phyloP scores from a whole-genome alignment of 805 yeast species.

The Ogataea chonburiensis region DNA sequence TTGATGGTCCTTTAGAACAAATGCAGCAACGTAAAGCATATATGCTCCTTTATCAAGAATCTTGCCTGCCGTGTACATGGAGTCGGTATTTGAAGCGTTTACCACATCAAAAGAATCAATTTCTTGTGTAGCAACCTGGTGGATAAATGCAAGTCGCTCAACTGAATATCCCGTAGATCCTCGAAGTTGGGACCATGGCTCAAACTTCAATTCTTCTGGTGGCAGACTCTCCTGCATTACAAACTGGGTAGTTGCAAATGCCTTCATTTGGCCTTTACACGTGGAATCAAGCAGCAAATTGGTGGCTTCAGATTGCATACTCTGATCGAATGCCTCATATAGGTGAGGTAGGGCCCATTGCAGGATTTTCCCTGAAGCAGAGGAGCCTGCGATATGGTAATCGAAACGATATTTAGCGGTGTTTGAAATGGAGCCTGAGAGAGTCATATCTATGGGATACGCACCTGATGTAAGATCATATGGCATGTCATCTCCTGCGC shows the following conservation, averaged over 20 bases:
- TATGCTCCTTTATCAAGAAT: slow-evolving; percentile 87
- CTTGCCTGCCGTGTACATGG: slow-evolving; percentile 92
- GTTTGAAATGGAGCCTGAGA: slow-evolving; percentile 40
- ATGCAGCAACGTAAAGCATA: slow-evolving; percentile 70
- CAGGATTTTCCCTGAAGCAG: slow-evolving; percentile 27
- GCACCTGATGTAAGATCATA: slow-evolving; percentile 71
- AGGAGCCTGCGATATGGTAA: slow-evolving; percentile 30
- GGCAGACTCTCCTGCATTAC: slow-evolving; percentile 32
- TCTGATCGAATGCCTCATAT: slow-evolving; percentile 36
- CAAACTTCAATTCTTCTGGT: slow-evolving; percentile 38
- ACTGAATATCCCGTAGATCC: slow-evolving; percentile 37
- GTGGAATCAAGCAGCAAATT: slow-evolving; percentile 46
- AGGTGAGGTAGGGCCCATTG: slow-evolving; percentile 58
- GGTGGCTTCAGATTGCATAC: slow-evolving; percentile 25
- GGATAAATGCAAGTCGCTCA: slow-evolving; percentile 41
- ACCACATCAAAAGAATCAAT: slow-evolving; percentile 50
- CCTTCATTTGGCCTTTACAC: slow-evolving; percentile 53
- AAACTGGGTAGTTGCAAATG: slow-evolving; percentile 38
- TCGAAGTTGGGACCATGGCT: slow-evolving; percentile 57
- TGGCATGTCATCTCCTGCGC: slow-evolving; percentile 37
- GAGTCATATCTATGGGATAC: slow-evolving; percentile 48
- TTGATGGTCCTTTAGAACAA: slow-evolving; percentile 54
- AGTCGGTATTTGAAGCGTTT: slow-evolving; percentile 63
- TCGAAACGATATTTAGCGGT: slow-evolving; percentile 43
- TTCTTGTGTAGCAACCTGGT: slow-evolving; percentile 51